Evolutionary conservation across 805 yeast species (phyloP).

Genomic region (Saccharomyces paradoxus): DNA sequence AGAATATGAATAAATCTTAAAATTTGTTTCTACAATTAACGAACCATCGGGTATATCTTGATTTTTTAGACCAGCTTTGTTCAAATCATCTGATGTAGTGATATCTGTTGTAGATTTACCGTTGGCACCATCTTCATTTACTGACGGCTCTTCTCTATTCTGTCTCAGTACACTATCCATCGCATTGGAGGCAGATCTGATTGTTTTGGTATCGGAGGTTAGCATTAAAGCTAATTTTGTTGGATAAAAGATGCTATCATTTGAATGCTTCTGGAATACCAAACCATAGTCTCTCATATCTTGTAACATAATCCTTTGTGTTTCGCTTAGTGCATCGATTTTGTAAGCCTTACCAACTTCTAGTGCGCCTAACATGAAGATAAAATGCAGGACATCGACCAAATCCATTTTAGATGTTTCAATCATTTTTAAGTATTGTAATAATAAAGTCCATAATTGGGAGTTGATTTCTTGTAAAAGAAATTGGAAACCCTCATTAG

Average conservation of each 20-base stretch:
- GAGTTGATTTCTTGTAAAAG: constrained; percentile 85
- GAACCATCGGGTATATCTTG: constrained; percentile 45
- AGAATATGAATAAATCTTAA: constrained; percentile 86
- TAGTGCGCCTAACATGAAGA: constrained; percentile 85
- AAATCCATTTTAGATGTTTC: constrained; percentile 86
- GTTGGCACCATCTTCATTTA: constrained; percentile 7
- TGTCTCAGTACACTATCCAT: constrained; percentile 56
- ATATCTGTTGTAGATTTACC: constrained; percentile 10
- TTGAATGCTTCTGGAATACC: constrained; percentile 58
- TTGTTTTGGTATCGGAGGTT: constrained; percentile 71
- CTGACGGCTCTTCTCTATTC: constrained; percentile 10
- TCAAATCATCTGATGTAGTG: constrained; percentile 23
- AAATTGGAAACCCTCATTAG: constrained; percentile 91
- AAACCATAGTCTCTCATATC: constrained; percentile 89
- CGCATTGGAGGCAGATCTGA: constrained; percentile 66
- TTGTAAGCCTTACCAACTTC: constrained; percentile 86
- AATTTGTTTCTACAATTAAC: constrained; percentile 86
- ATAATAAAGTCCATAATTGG: constrained; percentile 85
- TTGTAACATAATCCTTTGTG: constrained; percentile 79
- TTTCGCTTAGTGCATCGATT: constrained; percentile 57
- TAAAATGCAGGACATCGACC: constrained; percentile 88
- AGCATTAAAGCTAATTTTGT: constrained; percentile 83
- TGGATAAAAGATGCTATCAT: constrained; percentile 68
- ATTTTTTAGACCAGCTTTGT: constrained; percentile 17
- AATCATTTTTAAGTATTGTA: constrained; percentile 81